Evolutionary conservation across 306 rosid species (phyloP), one percentile per base, ranked within the genome.

Genomic region (Myrica gale): DNA sequence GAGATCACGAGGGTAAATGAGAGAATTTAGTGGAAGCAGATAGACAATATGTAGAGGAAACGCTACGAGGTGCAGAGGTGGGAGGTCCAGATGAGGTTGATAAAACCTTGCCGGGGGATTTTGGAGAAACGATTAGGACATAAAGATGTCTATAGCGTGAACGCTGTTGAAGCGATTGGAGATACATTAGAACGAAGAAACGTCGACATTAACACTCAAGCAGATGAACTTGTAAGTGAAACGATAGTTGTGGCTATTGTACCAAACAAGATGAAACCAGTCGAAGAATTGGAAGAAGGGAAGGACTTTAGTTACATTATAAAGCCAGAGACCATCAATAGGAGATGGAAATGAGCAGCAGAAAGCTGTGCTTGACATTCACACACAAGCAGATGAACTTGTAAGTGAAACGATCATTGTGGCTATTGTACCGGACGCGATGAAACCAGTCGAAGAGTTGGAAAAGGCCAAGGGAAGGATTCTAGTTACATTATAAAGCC

Each of bases 1-100:
- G 96, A n/a, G n/a, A n/a, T n/a, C n/a, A n/a, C n/a, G n/a, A 89
- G 60, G 84, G 85, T 57, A 84, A 50, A 69, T 70, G 37, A 61
- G 83, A 79, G 23, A 42, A 47, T 53, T 67, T 76, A 17, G 73
- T 45, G 74, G 77, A 78, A 61, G 50, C 70, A 52, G 58, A 50
- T 1, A 60, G 41, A 23, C 56, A 0, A 3, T 23, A 16, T 75
- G 60, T 9, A 4, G 54, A 42, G 54, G 81, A 79, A 44, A 17
- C 54, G 52, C 52, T 4, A 39, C 70, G 62, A 52, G 67, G 19
- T 21, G 52, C 15, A 53, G 74, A 68, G 76, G 73, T 62, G 42
- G 73, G 23, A 20, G 74, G 51, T 47, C 37, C 3, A 32, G 37
- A 32, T 32, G 37, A 32, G 37, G 37, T 32, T 32, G 37, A 32